These are phyloP conservation scores for Blastobotrys americana DNA, from an alignment of 805 yeast species.

Conservation along the genomic window DNA sequence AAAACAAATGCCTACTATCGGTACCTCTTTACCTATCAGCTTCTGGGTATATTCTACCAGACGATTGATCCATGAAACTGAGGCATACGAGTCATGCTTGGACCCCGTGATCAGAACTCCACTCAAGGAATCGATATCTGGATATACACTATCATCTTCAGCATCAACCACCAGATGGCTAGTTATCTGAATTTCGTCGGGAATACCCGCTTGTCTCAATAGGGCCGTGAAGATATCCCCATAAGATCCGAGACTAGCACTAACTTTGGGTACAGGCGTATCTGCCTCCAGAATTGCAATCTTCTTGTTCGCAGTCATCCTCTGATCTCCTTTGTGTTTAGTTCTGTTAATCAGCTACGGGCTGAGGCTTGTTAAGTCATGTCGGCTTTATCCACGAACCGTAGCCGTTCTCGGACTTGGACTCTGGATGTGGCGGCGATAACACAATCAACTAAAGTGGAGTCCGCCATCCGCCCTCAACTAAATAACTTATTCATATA, in stretches of 20 bases:
- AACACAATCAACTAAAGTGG: no score
- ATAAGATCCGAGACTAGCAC: constrained; percentile 27
- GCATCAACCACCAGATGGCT: neutral
- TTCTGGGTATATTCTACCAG: constrained; percentile 25
- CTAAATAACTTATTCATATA: no score
- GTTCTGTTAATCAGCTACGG: no score
- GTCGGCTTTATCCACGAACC: no score
- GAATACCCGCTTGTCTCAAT: constrained; percentile 24
- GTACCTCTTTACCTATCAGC: constrained; percentile 15
- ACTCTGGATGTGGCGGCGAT: no score
- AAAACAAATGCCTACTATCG: constrained; percentile 55
- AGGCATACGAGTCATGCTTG: constrained; percentile 29
- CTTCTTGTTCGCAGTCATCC: constrained; percentile 5
- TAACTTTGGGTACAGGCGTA: constrained; percentile 23
- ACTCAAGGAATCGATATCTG: constrained; percentile 23
- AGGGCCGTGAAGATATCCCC: constrained; percentile 27
- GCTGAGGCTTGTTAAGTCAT: no score
- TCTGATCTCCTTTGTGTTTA: neutral
- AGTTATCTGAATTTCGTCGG: constrained; percentile 6
- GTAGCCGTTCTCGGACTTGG: no score
- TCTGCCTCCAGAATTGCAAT: constrained; percentile 34
- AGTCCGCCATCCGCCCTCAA: no score
- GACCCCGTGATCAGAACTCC: constrained; percentile 35
- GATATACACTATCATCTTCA: constrained; percentile 16
- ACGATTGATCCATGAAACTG: constrained; percentile 31